A percentile compares a stretch with the other conserved stretches of the same genome.
Evolutionary conservation across 106 monocot genomes (phyloP).

Genomic region (Agapanthus africanus): DNA sequence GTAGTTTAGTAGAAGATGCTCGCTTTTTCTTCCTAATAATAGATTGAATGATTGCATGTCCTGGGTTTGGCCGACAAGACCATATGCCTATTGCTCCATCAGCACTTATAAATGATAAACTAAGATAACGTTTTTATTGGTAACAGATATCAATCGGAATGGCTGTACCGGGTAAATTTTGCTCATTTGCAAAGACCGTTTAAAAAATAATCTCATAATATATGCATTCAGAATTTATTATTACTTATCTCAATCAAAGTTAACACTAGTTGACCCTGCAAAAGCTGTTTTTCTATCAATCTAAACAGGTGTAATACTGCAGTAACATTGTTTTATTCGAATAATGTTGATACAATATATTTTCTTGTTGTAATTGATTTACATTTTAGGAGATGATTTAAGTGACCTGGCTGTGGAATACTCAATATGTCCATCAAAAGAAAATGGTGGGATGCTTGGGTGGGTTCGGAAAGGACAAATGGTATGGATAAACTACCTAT

Average conservation of each 20-base stretch:
- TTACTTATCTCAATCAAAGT: neutral
- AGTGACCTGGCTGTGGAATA: constrained; percentile 89
- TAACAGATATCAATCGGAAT: neutral
- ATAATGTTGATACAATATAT: neutral
- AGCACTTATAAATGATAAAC: neutral
- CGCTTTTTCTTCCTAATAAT: no score
- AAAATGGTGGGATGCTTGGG: constrained; percentile 93
- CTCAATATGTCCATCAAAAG: constrained; percentile 90
- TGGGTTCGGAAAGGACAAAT: constrained; percentile 91
- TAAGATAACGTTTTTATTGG: neutral
- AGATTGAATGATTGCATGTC: no score
- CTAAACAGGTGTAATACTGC: neutral
- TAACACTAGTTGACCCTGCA: neutral
- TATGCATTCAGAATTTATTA: no score
- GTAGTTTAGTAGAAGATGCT: no score
- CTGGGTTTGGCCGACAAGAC: neutral
- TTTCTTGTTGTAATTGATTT: constrained; percentile 1
- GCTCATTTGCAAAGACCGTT: neutral
- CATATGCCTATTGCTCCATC: neutral
- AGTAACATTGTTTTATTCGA: neutral
- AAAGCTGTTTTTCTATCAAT: neutral
- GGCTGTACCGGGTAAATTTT: neutral
- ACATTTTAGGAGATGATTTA: constrained; percentile 59
- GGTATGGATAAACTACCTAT: no score
- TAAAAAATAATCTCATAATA: neutral